phyloP scores from a whole-genome alignment of 2,329 filamentous ascomycete genomes.

The Cordyceps javanica region DNA sequence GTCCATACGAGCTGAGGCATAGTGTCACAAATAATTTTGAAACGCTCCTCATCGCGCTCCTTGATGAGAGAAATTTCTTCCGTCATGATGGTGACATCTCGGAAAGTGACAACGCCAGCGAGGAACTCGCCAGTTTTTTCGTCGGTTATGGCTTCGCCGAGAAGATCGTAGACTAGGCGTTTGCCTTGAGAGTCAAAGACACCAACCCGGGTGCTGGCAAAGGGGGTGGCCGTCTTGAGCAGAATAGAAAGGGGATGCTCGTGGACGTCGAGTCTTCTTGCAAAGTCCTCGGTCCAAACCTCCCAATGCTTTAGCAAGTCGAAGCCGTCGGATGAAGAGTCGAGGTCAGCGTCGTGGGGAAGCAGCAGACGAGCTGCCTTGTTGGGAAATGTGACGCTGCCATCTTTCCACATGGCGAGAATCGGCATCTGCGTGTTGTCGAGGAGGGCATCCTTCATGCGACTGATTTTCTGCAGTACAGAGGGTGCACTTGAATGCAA shows the following conservation, averaged over 20 bases:
- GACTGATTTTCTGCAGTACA: constrained; percentile 63
- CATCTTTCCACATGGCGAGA: constrained; percentile 75
- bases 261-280: constrained; percentile 44
- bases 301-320: constrained; percentile 56
- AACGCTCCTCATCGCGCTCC: constrained; percentile 65
- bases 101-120: constrained; percentile 64
- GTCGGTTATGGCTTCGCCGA: constrained; percentile 63
- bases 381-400: constrained; percentile 68
- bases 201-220: constrained; percentile 55
- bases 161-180: constrained; percentile 55
- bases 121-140: constrained; percentile 64
- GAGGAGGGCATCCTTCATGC: constrained; percentile 71
- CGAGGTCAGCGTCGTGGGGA: constrained; percentile 33
- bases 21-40: constrained; percentile 69
- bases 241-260: constrained; percentile 64
- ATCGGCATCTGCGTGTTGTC: constrained; percentile 71
- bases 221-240: constrained; percentile 53
- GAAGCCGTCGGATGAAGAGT: constrained; percentile 38
- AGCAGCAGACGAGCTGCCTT: constrained; percentile 54
- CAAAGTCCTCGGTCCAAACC: constrained; percentile 62
- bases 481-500: constrained; percentile 54
- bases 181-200: constrained; percentile 49
- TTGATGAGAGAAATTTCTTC: constrained; percentile 64
- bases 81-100: constrained; percentile 65
- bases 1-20: constrained; percentile 73